Evolutionary conservation across 164 flowering plant genomes (phyloP), one percentile per base, ranked within the genome.

Genomic region (Aristolochia contorta): DNA sequence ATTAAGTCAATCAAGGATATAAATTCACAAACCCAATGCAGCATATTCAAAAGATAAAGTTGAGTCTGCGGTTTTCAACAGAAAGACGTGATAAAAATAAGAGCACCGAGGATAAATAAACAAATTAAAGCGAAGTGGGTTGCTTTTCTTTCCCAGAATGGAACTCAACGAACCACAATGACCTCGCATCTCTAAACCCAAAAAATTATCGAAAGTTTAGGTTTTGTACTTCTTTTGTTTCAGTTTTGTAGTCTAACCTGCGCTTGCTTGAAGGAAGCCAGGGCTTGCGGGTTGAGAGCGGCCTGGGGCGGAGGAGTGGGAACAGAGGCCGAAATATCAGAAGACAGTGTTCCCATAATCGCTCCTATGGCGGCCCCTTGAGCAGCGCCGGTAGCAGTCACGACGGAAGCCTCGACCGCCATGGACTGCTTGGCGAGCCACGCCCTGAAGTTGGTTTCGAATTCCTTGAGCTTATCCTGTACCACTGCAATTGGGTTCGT

Each of bases 331-430:
- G 86, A 59, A 16, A 66, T 37, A 48, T 87, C 94, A 16, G 65
- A 56, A 51, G 89, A 79, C 43, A 93, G 77, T 27, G 86, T 82
- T 3, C 97, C 99, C 96, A 93, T 82, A 51, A 93, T 56, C 32
- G 56, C 96, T 14, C 99, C 99, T 15, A 93, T 86, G 14, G 84
- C 86, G 5, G 87, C 99, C 1, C 99, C 99, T 63, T 93, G 97
- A 12, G 54, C 60, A 49, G 86, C 89, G 69, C 87, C 75, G 52
- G 87, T 78, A 66, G 72, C 77, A 48, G 99, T 86, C 52, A 86
- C 92, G 41, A 90, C 77, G 37, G 89, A 86, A 20, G 91, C 92
- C 71, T 93, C 97, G 14, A 90, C 91, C 0, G 92, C 74, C 59
- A 90, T 19, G 15, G 96, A 77, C 73, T 93, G 99, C 74, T 90